phyloP scores from a whole-genome alignment of 176 grass and related monocot genomes.

The Guadua angustifolia region DNA sequence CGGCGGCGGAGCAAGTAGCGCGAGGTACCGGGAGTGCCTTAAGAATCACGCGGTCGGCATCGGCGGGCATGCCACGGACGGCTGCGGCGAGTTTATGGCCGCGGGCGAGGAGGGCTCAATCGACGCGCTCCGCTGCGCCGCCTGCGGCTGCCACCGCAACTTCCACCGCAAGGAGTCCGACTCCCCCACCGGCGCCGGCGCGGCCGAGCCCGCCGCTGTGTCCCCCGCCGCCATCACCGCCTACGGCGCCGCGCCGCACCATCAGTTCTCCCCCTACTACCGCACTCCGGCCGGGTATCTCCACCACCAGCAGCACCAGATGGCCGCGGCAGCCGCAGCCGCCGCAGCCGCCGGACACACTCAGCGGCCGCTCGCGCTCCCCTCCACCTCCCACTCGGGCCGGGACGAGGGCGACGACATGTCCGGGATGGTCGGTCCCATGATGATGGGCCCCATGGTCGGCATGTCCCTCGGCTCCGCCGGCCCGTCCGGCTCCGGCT shows the following conservation, averaged over 20 bases:
- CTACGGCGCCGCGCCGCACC: conserved; percentile 62
- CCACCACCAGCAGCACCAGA: conserved; percentile 68
- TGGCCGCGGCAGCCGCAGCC: conserved; percentile 45
- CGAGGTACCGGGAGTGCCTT: conserved; percentile 78
- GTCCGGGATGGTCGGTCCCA: conserved; percentile 53
- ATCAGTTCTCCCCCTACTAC: conserved; percentile 85
- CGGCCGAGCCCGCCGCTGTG: neutral
- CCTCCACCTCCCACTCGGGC: conserved; percentile 65
- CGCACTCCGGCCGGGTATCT: conserved; percentile 71
- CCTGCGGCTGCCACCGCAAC: conserved; percentile 89
- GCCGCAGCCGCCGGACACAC: conserved; percentile 28
- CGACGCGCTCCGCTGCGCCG: conserved; percentile 78
- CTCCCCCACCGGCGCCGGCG: neutral
- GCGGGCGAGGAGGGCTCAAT: conserved; percentile 78
- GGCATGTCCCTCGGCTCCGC: conserved; percentile 53
- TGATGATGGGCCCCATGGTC: conserved; percentile 52
- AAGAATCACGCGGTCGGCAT: conserved; percentile 95
- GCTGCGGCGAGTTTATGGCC: conserved; percentile 89
- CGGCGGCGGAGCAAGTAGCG: neutral
- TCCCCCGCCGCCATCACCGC: conserved; percentile 50
- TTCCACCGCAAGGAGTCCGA: conserved; percentile 79
- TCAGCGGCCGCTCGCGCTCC: conserved; percentile 63
- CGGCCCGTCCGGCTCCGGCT: conserved; percentile 48
- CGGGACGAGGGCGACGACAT: conserved; percentile 69
- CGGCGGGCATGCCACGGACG: conserved; percentile 81